phyloP scores from a whole-genome alignment of 1,139 yeast genomes.

The Yamadazyma spencermartinsiae region DNA sequence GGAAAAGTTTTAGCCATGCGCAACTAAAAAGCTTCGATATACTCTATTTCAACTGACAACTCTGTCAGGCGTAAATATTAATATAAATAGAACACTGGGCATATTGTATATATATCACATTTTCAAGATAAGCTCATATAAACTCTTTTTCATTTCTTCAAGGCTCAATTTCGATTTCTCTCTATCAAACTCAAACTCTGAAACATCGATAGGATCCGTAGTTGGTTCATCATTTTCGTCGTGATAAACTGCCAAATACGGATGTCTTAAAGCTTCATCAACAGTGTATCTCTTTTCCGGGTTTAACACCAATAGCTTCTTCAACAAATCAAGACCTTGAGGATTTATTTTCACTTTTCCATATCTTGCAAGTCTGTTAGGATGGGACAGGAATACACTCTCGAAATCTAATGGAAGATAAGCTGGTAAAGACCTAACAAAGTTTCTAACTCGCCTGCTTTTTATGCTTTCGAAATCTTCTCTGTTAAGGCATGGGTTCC shows the following conservation, averaged over 20 bases:
- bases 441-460: conserved; percentile 62
- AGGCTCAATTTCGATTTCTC: conserved; percentile 61
- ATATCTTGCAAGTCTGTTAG: conserved; percentile 19
- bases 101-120: too few species aligned
- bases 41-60: too few species aligned
- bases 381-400: conserved; percentile 18
- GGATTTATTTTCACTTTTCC: conserved; percentile 49
- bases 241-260: conserved; percentile 77
- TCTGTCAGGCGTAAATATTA: too few species aligned
- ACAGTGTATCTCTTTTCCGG: conserved; percentile 79
- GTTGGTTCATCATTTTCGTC: conserved; percentile 83
- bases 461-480: conserved; percentile 58
- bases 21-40: too few species aligned
- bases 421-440: conserved; percentile 56
- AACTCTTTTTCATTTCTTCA: conserved; percentile 67
- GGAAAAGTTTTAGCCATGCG: too few species aligned
- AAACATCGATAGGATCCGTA: conserved; percentile 70
- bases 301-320: conserved; percentile 73
- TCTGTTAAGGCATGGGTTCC: conserved; percentile 54
- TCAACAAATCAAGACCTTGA: conserved; percentile 73
- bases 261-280: conserved; percentile 78
- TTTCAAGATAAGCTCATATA: conserved; percentile 35
- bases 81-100: too few species aligned
- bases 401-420: conserved; percentile 10
- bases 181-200: conserved; percentile 81